Conservation (phyloP, 2,329 filamentous ascomycete genomes). For the Grosmannia huntii region DNA sequence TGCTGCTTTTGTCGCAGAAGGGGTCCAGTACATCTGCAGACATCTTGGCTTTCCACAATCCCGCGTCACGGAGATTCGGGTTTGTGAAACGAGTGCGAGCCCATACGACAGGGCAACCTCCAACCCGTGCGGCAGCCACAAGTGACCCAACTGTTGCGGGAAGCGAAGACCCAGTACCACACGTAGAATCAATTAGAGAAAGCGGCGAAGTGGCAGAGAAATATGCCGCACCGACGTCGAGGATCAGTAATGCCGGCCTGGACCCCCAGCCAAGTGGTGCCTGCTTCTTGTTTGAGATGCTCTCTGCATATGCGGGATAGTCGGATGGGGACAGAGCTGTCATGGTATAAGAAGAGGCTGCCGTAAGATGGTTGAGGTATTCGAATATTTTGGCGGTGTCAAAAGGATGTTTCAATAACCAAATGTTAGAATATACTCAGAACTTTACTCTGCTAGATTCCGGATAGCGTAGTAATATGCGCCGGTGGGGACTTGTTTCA, state of each 20-base stretch:
- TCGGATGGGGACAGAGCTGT: neutral
- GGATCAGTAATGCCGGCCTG: constrained; percentile 28
- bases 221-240: constrained; percentile 34
- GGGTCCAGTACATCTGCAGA: constrained; percentile 20
- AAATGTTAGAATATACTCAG: too few species aligned
- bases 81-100: constrained; percentile 27
- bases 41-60: constrained; percentile 22
- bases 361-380: neutral
- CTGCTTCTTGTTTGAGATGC: neutral
- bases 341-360: neutral
- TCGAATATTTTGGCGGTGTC: too few species aligned
- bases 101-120: constrained; percentile 27
- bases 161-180: constrained; percentile 16
- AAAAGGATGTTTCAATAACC: neutral
- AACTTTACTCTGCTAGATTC: neutral
- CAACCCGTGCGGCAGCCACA: constrained; percentile 24
- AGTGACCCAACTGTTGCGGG: constrained; percentile 25
- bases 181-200: constrained; percentile 22
- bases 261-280: constrained; percentile 27
- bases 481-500: neutral
- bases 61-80: constrained; percentile 30
- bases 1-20: constrained; percentile 26
- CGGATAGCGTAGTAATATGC: neutral
- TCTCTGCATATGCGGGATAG: neutral
- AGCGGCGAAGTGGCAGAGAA: constrained; percentile 28